Evolutionary conservation across 805 yeast genomes (phyloP).

Genomic region (Hagleromyces aurorensis): DNA sequence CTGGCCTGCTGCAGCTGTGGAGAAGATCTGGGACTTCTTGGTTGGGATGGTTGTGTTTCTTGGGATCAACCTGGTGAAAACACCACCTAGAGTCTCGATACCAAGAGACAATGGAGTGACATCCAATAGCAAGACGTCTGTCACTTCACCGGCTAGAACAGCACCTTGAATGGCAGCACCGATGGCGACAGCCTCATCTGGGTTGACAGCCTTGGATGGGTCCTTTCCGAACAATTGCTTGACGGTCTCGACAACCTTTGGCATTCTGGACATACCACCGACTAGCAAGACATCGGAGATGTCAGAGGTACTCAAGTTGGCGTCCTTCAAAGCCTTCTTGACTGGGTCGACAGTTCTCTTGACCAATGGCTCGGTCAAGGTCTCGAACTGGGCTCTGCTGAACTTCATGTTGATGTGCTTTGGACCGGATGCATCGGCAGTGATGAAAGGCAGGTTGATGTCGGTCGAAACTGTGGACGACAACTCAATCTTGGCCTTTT

Average conservation of each 20-base stretch:
- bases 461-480: conserved; percentile 63
- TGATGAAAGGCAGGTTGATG: conserved; percentile 66
- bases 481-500: conserved; percentile 70
- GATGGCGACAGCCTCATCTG: conserved; percentile 89
- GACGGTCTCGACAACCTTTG: conserved; percentile 65
- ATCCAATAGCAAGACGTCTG: conserved; percentile 82
- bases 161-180: conserved; percentile 99
- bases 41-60: conserved; percentile 95
- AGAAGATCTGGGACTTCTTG: conserved; percentile 92
- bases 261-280: conserved; percentile 91
- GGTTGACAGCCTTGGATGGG: conserved; percentile 89
- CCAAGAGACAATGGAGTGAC: conserved; percentile 84
- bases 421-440: conserved; percentile 73
- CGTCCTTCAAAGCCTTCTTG: conserved; percentile 69
- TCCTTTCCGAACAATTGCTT: conserved; percentile 67
- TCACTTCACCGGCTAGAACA: conserved; percentile 89
- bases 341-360: conserved; percentile 71
- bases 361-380: conserved; percentile 59
- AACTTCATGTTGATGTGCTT: conserved; percentile 59
- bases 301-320: conserved; percentile 56
- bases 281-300: conserved; percentile 71
- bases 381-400: conserved; percentile 67
- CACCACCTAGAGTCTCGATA: conserved; percentile 98
- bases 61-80: conserved; percentile 81
- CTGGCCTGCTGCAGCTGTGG: conserved; percentile 94